Evolutionary conservation across 2,329 filamentous ascomycete genomes (phyloP), one percentile per base, ranked within the genome.

Genomic region (Hypoxylon sp.): DNA sequence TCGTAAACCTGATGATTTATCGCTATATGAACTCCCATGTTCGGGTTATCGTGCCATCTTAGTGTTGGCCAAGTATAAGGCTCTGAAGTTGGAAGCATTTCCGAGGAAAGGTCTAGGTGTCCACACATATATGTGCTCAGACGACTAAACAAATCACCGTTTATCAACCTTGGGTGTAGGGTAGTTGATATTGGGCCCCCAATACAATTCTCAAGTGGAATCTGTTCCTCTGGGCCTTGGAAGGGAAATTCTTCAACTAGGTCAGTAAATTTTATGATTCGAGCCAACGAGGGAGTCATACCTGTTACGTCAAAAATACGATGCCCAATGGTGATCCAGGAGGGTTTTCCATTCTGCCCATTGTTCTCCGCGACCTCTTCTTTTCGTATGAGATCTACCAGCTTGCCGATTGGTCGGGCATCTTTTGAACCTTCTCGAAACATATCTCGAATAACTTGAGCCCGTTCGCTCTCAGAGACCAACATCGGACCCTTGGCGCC

Each of bases 1-100:
- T 63, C 56, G 21, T 49, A 63, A 3, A 63, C 56, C 7, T 23
- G 37, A 4, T 31, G 32, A 7, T 42, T 35, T 3, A 61, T 9
- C 2, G 55, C 53, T 12, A 48, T 60, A 13, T 61, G 61, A 11
- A 52, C 34, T 7, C 60, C 55, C 11, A 25, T 4, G 11, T 30
- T 35, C 3, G 58, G 60, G 17, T 56, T 61, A 16, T 63, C 60
- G 26, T 50, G 35, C 50, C 53, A 59, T 11, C 51, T 36, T 20
- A 63, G 48, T 40, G 25, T 57, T 7, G 11, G 11, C 8, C 29
- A 50, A 1, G 58, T 60, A 29, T 47, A 59, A 8, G 26, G n/a
- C 23, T 31, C n/a, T n/a, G n/a, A n/a, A n/a, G n/a, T n/a, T n/a
- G n/a, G n/a, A n/a, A n/a, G n/a, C n/a, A n/a, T n/a, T n/a, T n/a